Percentiles rank a stretch among this genome's conserved stretches.
Evolutionary conservation across 352 stramenopile genomes (phyloP).

Genomic region (Pythium pectinolyticum): DNA sequence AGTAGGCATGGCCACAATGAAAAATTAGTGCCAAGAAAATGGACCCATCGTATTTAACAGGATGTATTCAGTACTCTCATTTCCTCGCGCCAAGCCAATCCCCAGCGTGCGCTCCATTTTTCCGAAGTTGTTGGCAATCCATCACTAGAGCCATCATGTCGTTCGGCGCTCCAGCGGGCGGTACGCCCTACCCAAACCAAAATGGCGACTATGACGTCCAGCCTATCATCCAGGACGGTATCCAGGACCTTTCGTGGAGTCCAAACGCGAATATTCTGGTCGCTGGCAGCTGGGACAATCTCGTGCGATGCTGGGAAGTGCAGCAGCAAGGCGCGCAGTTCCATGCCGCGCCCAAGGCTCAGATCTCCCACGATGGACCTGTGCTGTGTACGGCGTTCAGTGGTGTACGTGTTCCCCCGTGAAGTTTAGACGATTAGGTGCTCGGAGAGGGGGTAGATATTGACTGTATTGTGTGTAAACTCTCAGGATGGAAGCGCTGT

Average conservation of each 20-base stretch:
- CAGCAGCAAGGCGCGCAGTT: conserved; percentile 71
- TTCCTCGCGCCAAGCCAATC: neutral
- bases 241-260: conserved; percentile 79
- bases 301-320: conserved; percentile 83
- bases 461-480: neutral
- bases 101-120: conserved; percentile 20
- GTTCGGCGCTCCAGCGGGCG: conserved; percentile 32
- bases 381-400: conserved; percentile 93
- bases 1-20: too few species aligned
- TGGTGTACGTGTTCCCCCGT: conserved; percentile 44
- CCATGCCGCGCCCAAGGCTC: conserved; percentile 73
- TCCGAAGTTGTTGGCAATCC: neutral
- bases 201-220: conserved; percentile 81
- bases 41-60: conserved; percentile 15
- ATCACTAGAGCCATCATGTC: conserved; percentile 9
- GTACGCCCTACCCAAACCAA: conserved; percentile 61
- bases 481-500: conserved; percentile 89
- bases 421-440: neutral
- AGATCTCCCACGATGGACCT: conserved; percentile 88
- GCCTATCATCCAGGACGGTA: conserved; percentile 62
- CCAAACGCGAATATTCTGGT: conserved; percentile 75
- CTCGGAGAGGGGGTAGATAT: too few species aligned
- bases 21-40: neutral
- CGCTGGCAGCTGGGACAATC: conserved; percentile 81
- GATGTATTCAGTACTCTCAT: neutral